Evolutionary conservation across 2,329 filamentous ascomycete genomes (phyloP).

Genomic region (Aspergillus brunneoviolaceus): DNA sequence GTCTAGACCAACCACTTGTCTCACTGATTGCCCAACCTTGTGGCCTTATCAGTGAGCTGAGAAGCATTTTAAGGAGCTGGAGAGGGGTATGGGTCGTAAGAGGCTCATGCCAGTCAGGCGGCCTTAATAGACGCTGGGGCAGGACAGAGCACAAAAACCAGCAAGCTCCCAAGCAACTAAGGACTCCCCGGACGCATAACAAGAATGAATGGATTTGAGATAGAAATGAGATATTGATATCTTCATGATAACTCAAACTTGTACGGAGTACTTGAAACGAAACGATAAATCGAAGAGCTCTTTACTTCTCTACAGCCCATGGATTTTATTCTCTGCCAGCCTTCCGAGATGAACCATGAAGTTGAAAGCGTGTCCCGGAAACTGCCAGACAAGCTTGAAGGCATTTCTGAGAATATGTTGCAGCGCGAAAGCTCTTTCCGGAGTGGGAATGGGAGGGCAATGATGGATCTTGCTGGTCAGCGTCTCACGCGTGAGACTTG

Average conservation of each 20-base stretch:
- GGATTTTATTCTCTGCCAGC: not conserved
- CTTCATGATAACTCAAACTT: not conserved
- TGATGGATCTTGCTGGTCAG: not conserved
- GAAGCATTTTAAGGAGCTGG: conserved; percentile 41
- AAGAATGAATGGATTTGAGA: not conserved
- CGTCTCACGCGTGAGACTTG: not conserved
- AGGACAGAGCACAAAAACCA: not conserved
- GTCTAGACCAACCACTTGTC: conserved; percentile 15
- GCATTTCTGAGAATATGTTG: not conserved
- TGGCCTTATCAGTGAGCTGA: conserved; percentile 16
- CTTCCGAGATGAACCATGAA: not conserved
- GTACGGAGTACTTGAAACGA: not conserved
- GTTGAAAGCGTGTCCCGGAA: not conserved
- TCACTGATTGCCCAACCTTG: conserved; percentile 18
- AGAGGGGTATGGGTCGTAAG: not conserved
- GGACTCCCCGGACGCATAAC: not conserved
- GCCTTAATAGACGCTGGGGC: no score
- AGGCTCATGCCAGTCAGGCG: not conserved
- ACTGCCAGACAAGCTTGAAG: not conserved
- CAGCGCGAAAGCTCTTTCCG: not conserved
- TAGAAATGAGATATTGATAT: not conserved
- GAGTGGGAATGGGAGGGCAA: not conserved
- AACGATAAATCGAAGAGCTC: not conserved
- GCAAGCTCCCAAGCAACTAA: not conserved
- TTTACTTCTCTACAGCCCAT: not conserved